phyloP scores from a whole-genome alignment of 2,329 filamentous ascomycete species.

The Epichloe elymi region DNA sequence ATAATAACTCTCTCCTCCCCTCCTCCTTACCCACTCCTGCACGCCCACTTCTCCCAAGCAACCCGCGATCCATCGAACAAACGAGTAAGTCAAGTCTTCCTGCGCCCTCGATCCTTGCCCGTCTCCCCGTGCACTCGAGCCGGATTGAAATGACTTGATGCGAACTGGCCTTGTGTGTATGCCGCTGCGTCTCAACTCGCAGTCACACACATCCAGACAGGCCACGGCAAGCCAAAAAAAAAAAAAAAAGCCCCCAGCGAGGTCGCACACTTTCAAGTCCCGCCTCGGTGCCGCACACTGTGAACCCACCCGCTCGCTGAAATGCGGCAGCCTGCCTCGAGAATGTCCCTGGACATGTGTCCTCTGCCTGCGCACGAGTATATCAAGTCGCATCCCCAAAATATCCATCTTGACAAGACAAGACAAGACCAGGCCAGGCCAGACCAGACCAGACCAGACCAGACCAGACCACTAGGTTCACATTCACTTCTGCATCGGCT shows the following conservation, averaged over 20 bases:
- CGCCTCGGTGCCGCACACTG: neutral
- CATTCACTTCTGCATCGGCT: neutral
- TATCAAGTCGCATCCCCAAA: constrained; percentile 6
- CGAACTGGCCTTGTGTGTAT: neutral
- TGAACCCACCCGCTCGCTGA: constrained; percentile 8
- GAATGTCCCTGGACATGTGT: constrained; percentile 12
- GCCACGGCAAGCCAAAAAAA: neutral
- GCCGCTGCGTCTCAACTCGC: neutral
- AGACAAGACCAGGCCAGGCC: neutral
- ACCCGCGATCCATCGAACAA: constrained; percentile 7
- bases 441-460: neutral
- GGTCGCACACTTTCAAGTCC: neutral
- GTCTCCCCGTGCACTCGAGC: neutral
- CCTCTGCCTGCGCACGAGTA: constrained; percentile 10
- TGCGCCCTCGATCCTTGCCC: neutral
- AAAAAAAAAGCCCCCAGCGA: neutral
- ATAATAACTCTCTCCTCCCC: constrained; percentile 4
- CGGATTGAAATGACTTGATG: neutral
- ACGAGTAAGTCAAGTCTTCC: constrained; percentile 8
- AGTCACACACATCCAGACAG: neutral
- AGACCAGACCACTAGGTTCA: neutral
- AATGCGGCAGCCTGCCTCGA: constrained; percentile 6
- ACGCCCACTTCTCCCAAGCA: constrained; percentile 4
- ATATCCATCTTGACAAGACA: neutral
- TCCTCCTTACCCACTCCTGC: constrained; percentile 6